Conservation (phyloP, 495 filamentous ascomycete species). For the Darksidea phi region DNA sequence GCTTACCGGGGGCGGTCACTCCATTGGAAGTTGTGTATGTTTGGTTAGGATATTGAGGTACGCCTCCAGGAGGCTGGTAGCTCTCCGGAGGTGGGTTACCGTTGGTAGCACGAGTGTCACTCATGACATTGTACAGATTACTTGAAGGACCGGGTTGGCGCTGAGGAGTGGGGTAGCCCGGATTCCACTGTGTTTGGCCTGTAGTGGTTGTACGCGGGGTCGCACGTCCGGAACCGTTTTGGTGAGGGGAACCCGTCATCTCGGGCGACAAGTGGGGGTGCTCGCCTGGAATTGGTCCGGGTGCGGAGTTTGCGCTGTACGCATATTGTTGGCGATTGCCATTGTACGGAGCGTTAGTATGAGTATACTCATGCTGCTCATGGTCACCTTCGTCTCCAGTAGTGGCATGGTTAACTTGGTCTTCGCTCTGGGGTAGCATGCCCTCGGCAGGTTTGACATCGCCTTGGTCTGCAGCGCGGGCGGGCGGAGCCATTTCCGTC, state of each 20-base stretch:
- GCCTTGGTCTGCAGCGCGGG: slow-evolving; percentile 61
- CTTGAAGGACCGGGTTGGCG: slow-evolving; percentile 66
- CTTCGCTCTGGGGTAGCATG: slow-evolving; percentile 42
- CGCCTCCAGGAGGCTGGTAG: slow-evolving; percentile 34
- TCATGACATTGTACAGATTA: slow-evolving; percentile 87
- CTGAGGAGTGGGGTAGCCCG: slow-evolving; percentile 80
- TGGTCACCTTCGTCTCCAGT: slow-evolving; percentile 64
- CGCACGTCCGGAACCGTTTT: slow-evolving; percentile 78
- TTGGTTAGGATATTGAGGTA: slow-evolving; percentile 61
- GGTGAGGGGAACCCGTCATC: slow-evolving; percentile 85
- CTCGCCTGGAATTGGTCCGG: slow-evolving; percentile 66
- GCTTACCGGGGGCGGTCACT: slow-evolving; percentile 66
- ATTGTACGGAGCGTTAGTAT: slow-evolving; percentile 56
- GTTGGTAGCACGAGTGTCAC: slow-evolving; percentile 73
- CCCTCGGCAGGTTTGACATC: slow-evolving; percentile 70
- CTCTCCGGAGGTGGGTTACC: slow-evolving; percentile 59
- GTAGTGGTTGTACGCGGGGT: slow-evolving; percentile 76
- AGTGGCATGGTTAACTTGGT: slow-evolving; percentile 54
- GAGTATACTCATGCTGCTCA: slow-evolving; percentile 77
- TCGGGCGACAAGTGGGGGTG: slow-evolving; percentile 81
- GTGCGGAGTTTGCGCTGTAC: slow-evolving; percentile 65
- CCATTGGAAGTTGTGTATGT: slow-evolving; percentile 66
- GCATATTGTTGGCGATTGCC: slow-evolving; percentile 69
- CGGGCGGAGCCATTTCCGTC: slow-evolving; percentile 88
- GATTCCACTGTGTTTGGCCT: slow-evolving; percentile 69